A percentile compares a stretch with the other conserved stretches of the same genome.
Evolutionary conservation across 1,284 basidiomycete genomes (phyloP).

Genomic region (Meira miltonrushii): DNA sequence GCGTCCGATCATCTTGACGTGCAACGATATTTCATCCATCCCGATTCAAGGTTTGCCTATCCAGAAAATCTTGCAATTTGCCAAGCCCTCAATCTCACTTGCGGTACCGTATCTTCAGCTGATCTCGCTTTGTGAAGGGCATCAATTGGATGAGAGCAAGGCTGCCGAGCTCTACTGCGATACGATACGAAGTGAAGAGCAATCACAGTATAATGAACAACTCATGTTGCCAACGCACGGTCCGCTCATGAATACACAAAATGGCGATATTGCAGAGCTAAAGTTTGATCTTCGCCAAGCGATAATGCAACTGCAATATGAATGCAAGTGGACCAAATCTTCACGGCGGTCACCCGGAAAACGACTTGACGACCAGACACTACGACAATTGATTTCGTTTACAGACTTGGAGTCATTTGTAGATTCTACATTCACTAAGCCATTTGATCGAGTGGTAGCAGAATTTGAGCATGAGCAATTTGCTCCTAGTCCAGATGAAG

Average conservation of each 20-base stretch:
- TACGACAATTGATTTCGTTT: no score
- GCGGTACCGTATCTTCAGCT: constrained; percentile 69
- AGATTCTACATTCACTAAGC: neutral
- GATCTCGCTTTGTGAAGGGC: constrained; percentile 63
- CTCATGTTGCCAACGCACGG: constrained; percentile 48
- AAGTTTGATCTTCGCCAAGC: constrained; percentile 61
- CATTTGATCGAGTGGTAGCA: neutral
- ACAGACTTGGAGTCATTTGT: no score
- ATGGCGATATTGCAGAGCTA: constrained; percentile 60
- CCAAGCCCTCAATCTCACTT: constrained; percentile 43
- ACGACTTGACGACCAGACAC: neutral
- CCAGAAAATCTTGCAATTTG: constrained; percentile 29
- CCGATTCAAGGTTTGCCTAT: constrained; percentile 27
- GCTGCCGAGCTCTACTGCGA: constrained; percentile 14
- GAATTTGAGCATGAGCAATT: neutral
- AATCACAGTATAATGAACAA: constrained; percentile 12
- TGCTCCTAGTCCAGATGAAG: no score
- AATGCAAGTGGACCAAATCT: constrained; percentile 40
- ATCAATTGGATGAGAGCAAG: constrained; percentile 18
- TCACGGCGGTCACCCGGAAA: no score
- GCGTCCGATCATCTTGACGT: constrained; percentile 44
- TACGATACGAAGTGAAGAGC: constrained; percentile 13
- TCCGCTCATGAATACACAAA: constrained; percentile 63
- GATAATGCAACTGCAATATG: constrained; percentile 62
- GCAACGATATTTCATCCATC: constrained; percentile 32